Evolutionary conservation across 208 protist species (phyloP).

Genomic region (Crithidia sp.): DNA sequence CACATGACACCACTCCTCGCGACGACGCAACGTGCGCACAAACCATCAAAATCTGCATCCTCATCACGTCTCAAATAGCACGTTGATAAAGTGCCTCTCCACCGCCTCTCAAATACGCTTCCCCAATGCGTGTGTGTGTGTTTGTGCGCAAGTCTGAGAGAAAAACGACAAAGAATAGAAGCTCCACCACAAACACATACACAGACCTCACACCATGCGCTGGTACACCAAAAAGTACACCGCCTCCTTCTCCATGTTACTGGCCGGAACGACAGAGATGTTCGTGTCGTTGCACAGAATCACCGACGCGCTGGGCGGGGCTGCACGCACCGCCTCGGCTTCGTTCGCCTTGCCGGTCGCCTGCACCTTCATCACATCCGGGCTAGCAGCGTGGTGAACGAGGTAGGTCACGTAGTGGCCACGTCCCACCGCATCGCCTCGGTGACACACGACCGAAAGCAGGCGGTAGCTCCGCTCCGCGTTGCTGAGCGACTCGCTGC

Average conservation of each 20-base stretch:
- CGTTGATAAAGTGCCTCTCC: no score
- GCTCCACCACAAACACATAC: no score
- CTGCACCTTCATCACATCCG: slow-evolving; percentile 26
- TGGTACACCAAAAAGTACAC: slow-evolving; percentile 87
- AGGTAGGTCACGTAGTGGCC: slow-evolving; percentile 90
- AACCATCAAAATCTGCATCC: no score
- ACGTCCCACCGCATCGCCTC: slow-evolving; percentile 44
- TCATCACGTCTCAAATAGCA: no score
- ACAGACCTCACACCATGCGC: slow-evolving; percentile 23
- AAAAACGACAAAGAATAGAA: slow-evolving; percentile 1
- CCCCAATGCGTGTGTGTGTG: background rate
- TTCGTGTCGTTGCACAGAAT: slow-evolving; percentile 80
- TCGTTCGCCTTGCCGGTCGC: slow-evolving; percentile 3
- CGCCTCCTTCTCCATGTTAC: slow-evolving; percentile 53
- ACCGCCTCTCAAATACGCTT: no score
- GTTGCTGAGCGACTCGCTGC: slow-evolving; percentile 43
- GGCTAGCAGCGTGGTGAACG: slow-evolving; percentile 45
- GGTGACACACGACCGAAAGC: slow-evolving; percentile 72
- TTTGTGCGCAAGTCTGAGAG: background rate
- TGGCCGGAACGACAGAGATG: slow-evolving; percentile 30
- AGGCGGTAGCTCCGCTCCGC: slow-evolving; percentile 65
- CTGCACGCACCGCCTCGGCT: slow-evolving; percentile 5
- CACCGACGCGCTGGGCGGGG: slow-evolving; percentile 25
- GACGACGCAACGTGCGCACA: no score
- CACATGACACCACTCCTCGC: no score